Conservation (phyloP, 2,329 filamentous ascomycete genomes). For the Helminthosporium solani region DNA sequence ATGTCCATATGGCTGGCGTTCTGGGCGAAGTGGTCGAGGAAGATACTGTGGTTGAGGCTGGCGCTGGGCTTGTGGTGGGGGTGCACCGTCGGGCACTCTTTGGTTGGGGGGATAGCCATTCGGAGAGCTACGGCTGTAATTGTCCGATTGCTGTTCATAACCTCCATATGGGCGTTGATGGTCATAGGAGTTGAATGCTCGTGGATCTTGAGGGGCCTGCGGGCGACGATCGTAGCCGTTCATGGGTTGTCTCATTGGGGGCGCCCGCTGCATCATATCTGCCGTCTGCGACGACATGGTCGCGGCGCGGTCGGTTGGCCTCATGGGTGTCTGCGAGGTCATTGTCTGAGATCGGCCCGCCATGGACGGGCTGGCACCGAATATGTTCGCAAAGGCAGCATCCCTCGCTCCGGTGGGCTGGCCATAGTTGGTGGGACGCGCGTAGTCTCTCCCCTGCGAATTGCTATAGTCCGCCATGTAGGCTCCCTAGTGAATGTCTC, state of each 20-base stretch:
- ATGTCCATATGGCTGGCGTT: conserved; percentile 69
- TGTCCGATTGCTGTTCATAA: conserved; percentile 26
- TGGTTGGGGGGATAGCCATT: conserved; percentile 44
- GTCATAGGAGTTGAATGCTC: conserved; percentile 17
- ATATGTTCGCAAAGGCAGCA: conserved; percentile 94
- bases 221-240: conserved; percentile 44
- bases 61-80: conserved; percentile 33
- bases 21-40: conserved; percentile 61
- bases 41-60: conserved; percentile 58
- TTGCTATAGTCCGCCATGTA: conserved; percentile 64
- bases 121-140: conserved; percentile 34
- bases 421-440: conserved; percentile 53
- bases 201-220: conserved; percentile 30
- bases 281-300: conserved; percentile 57
- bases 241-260: conserved; percentile 58
- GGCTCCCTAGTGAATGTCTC: conserved; percentile 19
- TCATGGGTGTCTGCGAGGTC: conserved; percentile 71
- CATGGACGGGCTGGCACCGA: conserved; percentile 74
- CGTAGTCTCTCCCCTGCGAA: conserved; percentile 62
- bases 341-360: conserved; percentile 91
- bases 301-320: conserved; percentile 69
- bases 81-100: conserved; percentile 37
- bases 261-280: conserved; percentile 62
- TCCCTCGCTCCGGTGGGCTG: conserved; percentile 71
- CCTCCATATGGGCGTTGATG: conserved; percentile 31